These are phyloP conservation scores for Colletotrichum tofieldiae DNA, from an alignment of 2,329 filamentous ascomycete species.

Conservation along the genomic window DNA sequence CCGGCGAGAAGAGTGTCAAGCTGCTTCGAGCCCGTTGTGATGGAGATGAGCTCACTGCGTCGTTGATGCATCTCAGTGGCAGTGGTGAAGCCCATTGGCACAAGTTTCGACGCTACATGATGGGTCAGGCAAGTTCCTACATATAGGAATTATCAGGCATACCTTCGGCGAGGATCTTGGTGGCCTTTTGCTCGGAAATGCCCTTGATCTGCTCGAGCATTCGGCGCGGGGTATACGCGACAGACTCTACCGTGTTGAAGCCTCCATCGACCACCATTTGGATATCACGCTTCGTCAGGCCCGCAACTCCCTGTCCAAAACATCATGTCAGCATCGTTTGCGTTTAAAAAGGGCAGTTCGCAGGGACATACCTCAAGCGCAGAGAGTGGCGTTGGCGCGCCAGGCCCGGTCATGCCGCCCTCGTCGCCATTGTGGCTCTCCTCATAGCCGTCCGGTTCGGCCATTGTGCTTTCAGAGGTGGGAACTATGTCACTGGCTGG, in stretches of 20 bases:
- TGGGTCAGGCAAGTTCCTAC: not conserved
- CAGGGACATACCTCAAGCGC: conserved; percentile 81
- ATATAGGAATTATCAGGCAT: conserved; percentile 47
- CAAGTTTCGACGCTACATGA: conserved; percentile 86
- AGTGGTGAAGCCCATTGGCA: conserved; percentile 99
- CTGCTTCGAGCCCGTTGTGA: conserved; percentile 98
- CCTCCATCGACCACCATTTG: conserved; percentile 93
- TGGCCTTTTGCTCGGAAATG: conserved; percentile 96
- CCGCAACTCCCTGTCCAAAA: conserved; percentile 79
- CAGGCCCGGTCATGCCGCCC: conserved; percentile 82
- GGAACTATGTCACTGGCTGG: not conserved
- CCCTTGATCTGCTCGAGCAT: conserved; percentile 96
- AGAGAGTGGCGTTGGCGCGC: conserved; percentile 90
- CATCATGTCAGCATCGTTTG: conserved; percentile 4
- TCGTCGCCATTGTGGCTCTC: conserved; percentile 79
- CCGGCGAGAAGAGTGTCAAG: conserved; percentile 95
- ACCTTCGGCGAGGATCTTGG: conserved; percentile 93
- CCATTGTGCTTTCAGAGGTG: conserved; percentile 54
- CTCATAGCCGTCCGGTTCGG: conserved; percentile 75
- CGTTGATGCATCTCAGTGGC: conserved; percentile 99
- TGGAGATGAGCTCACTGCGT: conserved; percentile 96
- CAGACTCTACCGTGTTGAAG: conserved; percentile 94
- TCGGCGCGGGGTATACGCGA: conserved; percentile 91
- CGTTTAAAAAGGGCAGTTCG: not conserved
- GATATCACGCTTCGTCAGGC: conserved; percentile 95